Conservation (phyloP, 2,329 filamentous ascomycete genomes). For the Tolypocladium capitatum region DNA sequence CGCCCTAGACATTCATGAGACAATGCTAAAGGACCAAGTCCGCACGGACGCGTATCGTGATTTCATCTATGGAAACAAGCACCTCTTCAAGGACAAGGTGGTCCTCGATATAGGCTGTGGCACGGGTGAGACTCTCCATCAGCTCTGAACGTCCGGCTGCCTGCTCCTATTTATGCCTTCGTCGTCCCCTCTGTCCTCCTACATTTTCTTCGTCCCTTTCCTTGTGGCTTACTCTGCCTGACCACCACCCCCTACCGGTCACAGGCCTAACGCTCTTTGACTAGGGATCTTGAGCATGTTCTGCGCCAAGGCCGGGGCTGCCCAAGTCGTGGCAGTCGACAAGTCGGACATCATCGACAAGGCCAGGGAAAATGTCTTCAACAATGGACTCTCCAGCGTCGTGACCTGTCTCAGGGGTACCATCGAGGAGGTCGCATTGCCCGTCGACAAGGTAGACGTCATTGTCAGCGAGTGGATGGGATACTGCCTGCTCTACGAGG, state of each 20-base stretch:
- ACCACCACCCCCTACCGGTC: not conserved
- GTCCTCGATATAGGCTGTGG: conserved; percentile 88
- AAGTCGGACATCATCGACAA: conserved; percentile 84
- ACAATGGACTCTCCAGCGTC: conserved; percentile 59
- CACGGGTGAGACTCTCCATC: conserved; percentile 32
- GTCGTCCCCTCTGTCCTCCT: not conserved
- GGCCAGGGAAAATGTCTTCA: conserved; percentile 70
- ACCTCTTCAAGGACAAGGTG: conserved; percentile 72
- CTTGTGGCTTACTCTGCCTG: too few relatives aligned
- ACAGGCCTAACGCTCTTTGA: not conserved
- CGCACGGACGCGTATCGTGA: conserved; percentile 88
- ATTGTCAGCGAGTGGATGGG: conserved; percentile 99
- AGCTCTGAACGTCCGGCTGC: not conserved
- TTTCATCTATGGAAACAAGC: conserved; percentile 86
- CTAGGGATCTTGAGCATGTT: conserved; percentile 83
- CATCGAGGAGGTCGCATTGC: conserved; percentile 74
- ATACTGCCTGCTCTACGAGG: conserved; percentile 84
- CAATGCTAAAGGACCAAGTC: conserved; percentile 83
- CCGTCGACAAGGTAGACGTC: conserved; percentile 73
- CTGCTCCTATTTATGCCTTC: not conserved
- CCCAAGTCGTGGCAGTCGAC: conserved; percentile 79
- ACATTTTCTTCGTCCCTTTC: not conserved
- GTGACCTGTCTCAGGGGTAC: conserved; percentile 75
- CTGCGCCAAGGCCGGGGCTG: conserved; percentile 78
- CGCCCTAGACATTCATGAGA: conserved; percentile 69